Evolutionary conservation across 768 basidiomycete genomes (phyloP), one percentile per base, ranked within the genome.

Genomic region (Scleroderma citrinum): DNA sequence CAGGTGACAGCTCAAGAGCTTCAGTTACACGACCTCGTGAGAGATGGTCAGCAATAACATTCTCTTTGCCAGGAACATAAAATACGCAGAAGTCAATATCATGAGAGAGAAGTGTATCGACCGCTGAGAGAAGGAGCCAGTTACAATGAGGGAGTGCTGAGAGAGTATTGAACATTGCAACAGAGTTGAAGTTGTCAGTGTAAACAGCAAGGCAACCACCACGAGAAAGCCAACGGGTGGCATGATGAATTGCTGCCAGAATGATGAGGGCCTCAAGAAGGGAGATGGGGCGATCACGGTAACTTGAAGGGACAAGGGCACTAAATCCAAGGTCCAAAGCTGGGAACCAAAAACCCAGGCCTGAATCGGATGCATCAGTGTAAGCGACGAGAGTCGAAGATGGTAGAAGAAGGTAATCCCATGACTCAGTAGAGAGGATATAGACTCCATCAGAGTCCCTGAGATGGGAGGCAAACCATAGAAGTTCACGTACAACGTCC

Each of bases 161-260:
- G 0, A 68, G 49, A 1, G 58, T 46, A 32, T 61, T 59, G 42
- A 73, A 74, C 5, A 73, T 61, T 1, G 56, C 40, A 2, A 73
- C 65, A 0, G 67, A 64, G 53, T 70, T 70, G 0, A 53, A 24
- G 24, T 60, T 71, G 41, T 74, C 73, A 0, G 62, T 61, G 46
- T 47, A 65, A 2, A 68, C 42, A 1, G 51, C 50, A 2, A 66
- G 19, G 1, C 39, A 32, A 12, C 24, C 17, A 19, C 32, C 38
- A 13, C 12, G 13, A 7, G 30, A 19, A 11, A 12, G 8, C 23
- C 10, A 21, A 7, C n/a, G 8, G n/a, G n/a, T n/a, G n/a, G 20
- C 39, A 34, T 42, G 30, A 14, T 32, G 38, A n/a, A 68, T 21
- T 2, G 64, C 59, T 0, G 53, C 59, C 0, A 56, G 45, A 2